Conservation (phyloP, 1,284 basidiomycete species). For the Fomitiporia mediterranea region DNA sequence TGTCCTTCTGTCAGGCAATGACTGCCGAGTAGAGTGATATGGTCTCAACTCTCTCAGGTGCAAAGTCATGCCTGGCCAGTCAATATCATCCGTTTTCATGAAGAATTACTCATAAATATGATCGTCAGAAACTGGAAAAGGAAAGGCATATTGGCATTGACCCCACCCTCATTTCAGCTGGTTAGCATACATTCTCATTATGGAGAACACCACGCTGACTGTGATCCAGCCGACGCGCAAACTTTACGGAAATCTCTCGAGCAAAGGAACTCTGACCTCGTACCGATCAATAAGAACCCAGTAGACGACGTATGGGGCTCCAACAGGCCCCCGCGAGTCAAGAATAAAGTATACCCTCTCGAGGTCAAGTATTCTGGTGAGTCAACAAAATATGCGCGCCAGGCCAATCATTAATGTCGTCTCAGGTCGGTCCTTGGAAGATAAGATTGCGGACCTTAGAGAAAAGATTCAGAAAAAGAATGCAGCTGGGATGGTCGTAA, state of each 20-base stretch:
- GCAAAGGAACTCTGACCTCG: conserved; percentile 50
- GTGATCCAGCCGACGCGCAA: conserved; percentile 51
- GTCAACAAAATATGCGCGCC: conserved; percentile 6
- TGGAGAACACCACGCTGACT: background rate
- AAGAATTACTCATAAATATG: background rate
- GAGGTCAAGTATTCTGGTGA: conserved; percentile 64
- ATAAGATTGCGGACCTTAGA: conserved; percentile 68
- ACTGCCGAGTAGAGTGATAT: too few relatives aligned
- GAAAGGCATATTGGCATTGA: conserved; percentile 77
- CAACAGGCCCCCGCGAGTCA: conserved; percentile 67
- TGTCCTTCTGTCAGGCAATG: too few relatives aligned
- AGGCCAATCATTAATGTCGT: background rate
- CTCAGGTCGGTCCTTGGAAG: conserved; percentile 57
- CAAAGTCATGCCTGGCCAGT: too few relatives aligned
- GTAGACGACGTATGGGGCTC: conserved; percentile 80
- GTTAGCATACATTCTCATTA: conserved; percentile 32
- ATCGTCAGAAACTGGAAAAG: conserved; percentile 53
- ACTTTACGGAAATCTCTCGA: conserved; percentile 49
- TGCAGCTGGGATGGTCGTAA: conserved; percentile 67
- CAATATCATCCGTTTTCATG: background rate
- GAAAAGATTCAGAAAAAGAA: conserved; percentile 63
- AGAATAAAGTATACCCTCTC: conserved; percentile 67
- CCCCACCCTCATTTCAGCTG: conserved; percentile 66
- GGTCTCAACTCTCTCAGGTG: too few relatives aligned
- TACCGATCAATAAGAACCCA: conserved; percentile 67